Base-by-base conservation (phyloP, 169 alveolate genomes). In the Plasmodium reichenowi region DNA sequence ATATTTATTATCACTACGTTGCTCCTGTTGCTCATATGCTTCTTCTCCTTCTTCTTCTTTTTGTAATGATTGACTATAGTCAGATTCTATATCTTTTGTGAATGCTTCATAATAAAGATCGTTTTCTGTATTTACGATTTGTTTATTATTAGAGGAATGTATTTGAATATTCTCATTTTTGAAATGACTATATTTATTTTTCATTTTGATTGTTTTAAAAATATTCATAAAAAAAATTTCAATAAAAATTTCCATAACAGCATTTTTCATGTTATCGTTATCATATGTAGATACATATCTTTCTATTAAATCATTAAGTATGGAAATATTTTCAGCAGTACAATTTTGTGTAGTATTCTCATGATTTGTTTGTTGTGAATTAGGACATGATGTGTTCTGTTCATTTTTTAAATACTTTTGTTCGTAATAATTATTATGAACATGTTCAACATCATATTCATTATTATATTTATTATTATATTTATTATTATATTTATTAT, bases 251-350 rank as follows among this genome's bases (percentile, higher is more conserved):
- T 86, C 92, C 22, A 86, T 47, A 13, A 86, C 70, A 2, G 75
- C 32, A 50, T 63, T 72, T 66, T 86, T 86, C 76, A 86, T 72
- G 15, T 74, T 48, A 26, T 86, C 92, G 22, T 72, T 86, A 56
- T 86, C 92, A 66, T 47, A 86, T 8, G 88, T 62, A 43, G 92
- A 86, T 26, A 72, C 66, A 17, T 86, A 86, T 54, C 92, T 62
- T 20, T 86, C 88, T n/a, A 86, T 72, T 32, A 86, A 13, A 67
- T 86, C 87, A 32, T 83, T 83, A 47, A 83, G 7, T 43, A 83
- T 83, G 8, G 45, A 54, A 2, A 83, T 47, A 29, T 83, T 83
- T 12, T 86, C 92, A 10, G 8, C 12, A 38, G 29, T 71, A 32
- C 70, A 38, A 64, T 86, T 24, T 3, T 20, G 29, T 20, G 8